Evolutionary conservation across 441 rosid genomes (phyloP).

Genomic region (Viola pubescens): DNA sequence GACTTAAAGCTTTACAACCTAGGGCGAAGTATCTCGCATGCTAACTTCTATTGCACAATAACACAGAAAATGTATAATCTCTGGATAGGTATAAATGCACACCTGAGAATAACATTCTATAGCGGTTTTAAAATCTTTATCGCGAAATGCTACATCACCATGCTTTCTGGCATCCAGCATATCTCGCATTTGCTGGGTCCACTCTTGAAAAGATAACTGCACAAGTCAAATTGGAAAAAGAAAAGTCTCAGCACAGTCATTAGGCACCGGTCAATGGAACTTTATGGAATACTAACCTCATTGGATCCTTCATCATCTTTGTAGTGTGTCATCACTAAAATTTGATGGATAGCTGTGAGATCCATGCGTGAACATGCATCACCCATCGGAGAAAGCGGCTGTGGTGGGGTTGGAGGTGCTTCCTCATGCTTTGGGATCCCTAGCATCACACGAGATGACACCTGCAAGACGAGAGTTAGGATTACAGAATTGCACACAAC

Average conservation of each 20-base stretch:
- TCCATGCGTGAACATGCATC: constrained; percentile 81
- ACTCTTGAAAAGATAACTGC: constrained; percentile 91
- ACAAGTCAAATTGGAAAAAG: constrained; percentile 8
- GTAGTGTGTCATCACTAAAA: constrained; percentile 71
- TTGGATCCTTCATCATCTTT: constrained; percentile 83
- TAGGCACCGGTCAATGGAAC: constrained; percentile 2
- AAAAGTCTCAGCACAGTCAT: neutral
- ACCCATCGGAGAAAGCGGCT: constrained; percentile 78
- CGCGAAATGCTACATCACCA: constrained; percentile 77
- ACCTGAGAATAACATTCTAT: constrained; percentile 82
- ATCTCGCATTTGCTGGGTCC: constrained; percentile 91
- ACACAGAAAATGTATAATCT: neutral
- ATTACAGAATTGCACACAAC: constrained; percentile 17
- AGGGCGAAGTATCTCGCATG: neutral
- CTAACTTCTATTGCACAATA: neutral
- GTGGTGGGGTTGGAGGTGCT: constrained; percentile 71
- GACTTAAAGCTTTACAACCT: no score
- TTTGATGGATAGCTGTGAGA: constrained; percentile 86
- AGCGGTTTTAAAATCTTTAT: constrained; percentile 67
- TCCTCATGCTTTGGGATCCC: constrained; percentile 79
- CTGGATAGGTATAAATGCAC: neutral
- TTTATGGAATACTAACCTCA: constrained; percentile 40
- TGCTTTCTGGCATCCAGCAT: constrained; percentile 84
- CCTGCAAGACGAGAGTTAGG: constrained; percentile 32
- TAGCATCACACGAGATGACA: constrained; percentile 64